Conservation (phyloP, 2,329 filamentous ascomycete genomes). For the Davidsoniella eucalypti region DNA sequence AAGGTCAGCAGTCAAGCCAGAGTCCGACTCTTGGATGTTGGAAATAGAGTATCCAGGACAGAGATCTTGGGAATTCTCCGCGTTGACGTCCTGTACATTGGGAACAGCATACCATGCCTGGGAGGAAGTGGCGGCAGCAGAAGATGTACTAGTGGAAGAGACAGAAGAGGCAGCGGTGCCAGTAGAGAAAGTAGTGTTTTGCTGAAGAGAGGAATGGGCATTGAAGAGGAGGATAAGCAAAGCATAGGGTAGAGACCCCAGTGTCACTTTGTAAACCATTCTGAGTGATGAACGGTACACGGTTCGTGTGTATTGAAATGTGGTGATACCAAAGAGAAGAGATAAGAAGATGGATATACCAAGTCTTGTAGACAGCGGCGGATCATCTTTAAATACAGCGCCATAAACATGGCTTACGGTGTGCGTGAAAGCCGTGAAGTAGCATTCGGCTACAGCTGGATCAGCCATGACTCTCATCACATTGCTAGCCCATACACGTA, state of each 20-base stretch:
- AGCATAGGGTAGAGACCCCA: slow-evolving; percentile 1
- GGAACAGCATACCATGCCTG: slow-evolving; percentile 9
- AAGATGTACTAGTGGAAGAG: background rate
- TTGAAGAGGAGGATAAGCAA: background rate
- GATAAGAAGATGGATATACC: background rate
- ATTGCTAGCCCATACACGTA: no score
- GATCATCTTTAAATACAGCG: no score
- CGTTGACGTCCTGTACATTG: slow-evolving; percentile 11
- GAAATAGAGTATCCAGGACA: slow-evolving; percentile 55
- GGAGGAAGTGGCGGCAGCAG: background rate
- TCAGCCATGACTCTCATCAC: no score
- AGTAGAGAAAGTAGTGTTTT: background rate
- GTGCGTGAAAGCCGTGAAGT: no score
- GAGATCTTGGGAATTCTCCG: slow-evolving; percentile 20
- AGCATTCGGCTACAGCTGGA: no score
- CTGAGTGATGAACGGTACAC: background rate
- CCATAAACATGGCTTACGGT: no score
- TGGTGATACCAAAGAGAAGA: background rate
- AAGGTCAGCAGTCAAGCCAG: slow-evolving; percentile 52
- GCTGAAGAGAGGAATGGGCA: background rate
- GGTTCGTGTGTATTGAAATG: background rate
- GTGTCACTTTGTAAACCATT: slow-evolving; percentile 1
- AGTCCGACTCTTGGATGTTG: slow-evolving; percentile 35
- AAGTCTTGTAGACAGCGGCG: no score
- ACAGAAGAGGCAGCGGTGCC: background rate